phyloP scores from a whole-genome alignment of 2,329 filamentous ascomycete species.

The Trichoderma atrobrunneum region DNA sequence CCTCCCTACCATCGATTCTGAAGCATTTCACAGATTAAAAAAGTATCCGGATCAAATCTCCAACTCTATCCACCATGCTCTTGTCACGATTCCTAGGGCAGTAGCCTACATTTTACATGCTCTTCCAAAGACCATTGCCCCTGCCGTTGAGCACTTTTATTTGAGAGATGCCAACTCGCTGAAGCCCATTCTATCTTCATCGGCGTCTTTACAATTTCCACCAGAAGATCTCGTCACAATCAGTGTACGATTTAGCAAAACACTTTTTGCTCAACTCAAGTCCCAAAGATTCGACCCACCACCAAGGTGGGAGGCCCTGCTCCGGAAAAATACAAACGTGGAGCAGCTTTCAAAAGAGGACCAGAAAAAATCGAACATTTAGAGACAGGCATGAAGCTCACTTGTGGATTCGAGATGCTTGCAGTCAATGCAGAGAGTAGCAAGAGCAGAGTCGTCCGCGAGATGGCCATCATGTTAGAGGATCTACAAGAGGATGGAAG shows the following conservation, averaged over 20 bases:
- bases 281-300: conserved; percentile 77
- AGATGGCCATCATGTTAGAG: conserved; percentile 72
- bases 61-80: conserved; percentile 71
- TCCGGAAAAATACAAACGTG: conserved; percentile 25
- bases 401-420: conserved; percentile 89
- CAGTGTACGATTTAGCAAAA: conserved; percentile 79
- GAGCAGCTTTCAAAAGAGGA: conserved; percentile 19
- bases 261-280: conserved; percentile 85
- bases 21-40: conserved; percentile 84
- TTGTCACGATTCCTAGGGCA: conserved; percentile 74
- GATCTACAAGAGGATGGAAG: conserved; percentile 73
- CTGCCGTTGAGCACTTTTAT: conserved; percentile 89
- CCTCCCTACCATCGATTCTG: conserved; percentile 73
- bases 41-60: conserved; percentile 78
- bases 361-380: conserved; percentile 33
- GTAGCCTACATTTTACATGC: conserved; percentile 76
- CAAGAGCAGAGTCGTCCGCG: conserved; percentile 66
- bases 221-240: conserved; percentile 76
- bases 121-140: conserved; percentile 72
- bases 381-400: conserved; percentile 83
- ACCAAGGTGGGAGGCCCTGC: conserved; percentile 44
- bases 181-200: conserved; percentile 60
- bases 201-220: conserved; percentile 60
- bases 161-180: conserved; percentile 77
- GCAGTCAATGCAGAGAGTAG: conserved; percentile 64